Conservation (phyloP, 2,329 filamentous ascomycete genomes). For the Apiospora malaysiana region DNA sequence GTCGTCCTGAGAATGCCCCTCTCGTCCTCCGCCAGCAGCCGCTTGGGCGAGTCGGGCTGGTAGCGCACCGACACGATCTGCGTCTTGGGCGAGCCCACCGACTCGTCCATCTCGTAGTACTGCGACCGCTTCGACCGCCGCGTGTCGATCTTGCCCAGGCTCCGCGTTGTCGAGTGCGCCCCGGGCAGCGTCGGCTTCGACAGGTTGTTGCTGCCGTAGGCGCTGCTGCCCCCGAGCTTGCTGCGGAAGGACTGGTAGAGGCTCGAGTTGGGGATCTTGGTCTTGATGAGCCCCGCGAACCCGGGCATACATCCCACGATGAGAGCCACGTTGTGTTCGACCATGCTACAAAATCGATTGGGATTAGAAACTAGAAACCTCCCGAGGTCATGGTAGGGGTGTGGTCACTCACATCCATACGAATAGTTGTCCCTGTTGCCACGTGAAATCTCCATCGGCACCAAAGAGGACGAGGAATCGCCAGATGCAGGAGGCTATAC, state of each 20-base stretch:
- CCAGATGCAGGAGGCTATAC: neutral
- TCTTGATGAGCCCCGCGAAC: slow-evolving; percentile 14
- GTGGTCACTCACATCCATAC: neutral
- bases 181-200: neutral
- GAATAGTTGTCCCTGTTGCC: neutral
- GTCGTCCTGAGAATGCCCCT: neutral
- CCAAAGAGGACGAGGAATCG: neutral
- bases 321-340: slow-evolving; percentile 30
- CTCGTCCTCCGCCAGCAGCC: neutral
- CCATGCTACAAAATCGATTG: slow-evolving; percentile 20
- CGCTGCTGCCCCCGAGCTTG: neutral
- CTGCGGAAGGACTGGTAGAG: neutral
- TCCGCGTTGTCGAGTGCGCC: neutral
- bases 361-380: too few species aligned
- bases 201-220: neutral
- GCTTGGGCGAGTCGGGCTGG: neutral
- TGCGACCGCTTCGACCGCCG: neutral
- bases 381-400: too few species aligned
- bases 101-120: neutral
- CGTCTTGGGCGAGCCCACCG: neutral
- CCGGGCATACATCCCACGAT: slow-evolving; percentile 27
- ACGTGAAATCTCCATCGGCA: neutral
- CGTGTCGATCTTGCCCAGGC: too few species aligned
- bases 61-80: neutral
- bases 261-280: neutral